These are phyloP conservation scores for Globisporangium echinulatum DNA, from an alignment of 352 stramenopile species.

Conservation along the genomic window DNA sequence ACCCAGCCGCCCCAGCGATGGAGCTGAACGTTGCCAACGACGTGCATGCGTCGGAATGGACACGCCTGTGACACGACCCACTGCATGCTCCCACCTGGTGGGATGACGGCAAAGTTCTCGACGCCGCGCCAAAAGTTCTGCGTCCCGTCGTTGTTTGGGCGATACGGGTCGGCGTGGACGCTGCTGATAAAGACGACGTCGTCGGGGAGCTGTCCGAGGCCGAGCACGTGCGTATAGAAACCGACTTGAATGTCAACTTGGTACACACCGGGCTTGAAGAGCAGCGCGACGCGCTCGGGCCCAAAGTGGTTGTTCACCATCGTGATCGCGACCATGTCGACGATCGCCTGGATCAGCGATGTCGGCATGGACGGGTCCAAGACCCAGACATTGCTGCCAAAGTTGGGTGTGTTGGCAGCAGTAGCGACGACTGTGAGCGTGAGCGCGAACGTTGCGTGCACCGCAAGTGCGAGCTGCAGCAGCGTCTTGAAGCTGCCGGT, in stretches of 20 bases:
- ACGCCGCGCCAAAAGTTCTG: neutral
- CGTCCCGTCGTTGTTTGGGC: neutral
- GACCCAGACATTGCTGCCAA: neutral
- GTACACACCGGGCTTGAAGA: neutral
- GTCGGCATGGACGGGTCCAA: neutral
- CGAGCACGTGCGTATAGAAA: neutral
- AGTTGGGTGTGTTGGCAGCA: neutral
- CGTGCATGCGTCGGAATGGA: neutral
- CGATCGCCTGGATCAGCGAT: neutral
- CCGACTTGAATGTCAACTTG: neutral
- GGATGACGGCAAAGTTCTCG: neutral
- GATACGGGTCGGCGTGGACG: neutral
- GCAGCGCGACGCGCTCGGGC: neutral
- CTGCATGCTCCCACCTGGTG: neutral
- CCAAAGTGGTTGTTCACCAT: constrained; percentile 1
- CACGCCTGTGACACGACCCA: neutral
- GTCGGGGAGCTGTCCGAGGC: neutral
- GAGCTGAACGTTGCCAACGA: neutral
- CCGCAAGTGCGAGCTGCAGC: too few species aligned
- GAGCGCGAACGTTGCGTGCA: neutral
- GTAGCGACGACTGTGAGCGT: neutral
- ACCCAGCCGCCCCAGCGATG: neutral
- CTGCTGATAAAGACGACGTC: neutral
- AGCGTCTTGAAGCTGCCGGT: too few species aligned
- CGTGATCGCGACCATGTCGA: neutral